Evolutionary conservation across 1,284 basidiomycete species (phyloP).

Genomic region (Volvariella surrecta): DNA sequence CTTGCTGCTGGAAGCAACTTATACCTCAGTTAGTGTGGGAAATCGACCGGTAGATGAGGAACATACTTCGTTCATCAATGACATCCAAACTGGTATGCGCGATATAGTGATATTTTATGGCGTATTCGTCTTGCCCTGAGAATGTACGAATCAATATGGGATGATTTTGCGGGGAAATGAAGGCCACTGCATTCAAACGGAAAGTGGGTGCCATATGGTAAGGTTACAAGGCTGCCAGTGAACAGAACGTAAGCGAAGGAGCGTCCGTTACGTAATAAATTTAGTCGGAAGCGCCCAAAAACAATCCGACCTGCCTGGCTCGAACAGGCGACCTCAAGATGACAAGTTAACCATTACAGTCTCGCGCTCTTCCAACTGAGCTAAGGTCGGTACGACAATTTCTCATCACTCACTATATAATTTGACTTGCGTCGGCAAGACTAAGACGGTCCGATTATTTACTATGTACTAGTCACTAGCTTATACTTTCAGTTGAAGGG

Average conservation of each 20-base stretch:
- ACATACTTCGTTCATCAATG: slow-evolving; percentile 64
- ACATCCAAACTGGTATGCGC: slow-evolving; percentile 76
- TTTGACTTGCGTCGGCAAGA: no score
- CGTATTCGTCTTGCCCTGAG: slow-evolving; percentile 51
- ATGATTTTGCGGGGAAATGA: slow-evolving; percentile 73
- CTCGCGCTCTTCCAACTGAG: slow-evolving; percentile 40
- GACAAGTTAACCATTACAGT: slow-evolving; percentile 26
- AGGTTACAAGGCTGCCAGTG: not conserved
- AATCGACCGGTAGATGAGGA: slow-evolving; percentile 1
- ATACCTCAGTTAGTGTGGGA: slow-evolving; percentile 6
- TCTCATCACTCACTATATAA: no score
- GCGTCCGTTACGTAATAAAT: not conserved
- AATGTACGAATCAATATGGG: slow-evolving; percentile 72
- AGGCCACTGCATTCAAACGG: slow-evolving; percentile 68
- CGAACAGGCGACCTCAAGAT: slow-evolving; percentile 53
- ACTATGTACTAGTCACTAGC: no score
- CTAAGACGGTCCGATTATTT: no score
- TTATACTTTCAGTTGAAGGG: no score
- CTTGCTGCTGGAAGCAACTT: slow-evolving; percentile 47
- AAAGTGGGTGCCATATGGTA: slow-evolving; percentile 50
- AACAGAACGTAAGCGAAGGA: not conserved
- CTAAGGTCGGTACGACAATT: slow-evolving; percentile 26
- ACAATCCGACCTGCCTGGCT: slow-evolving; percentile 44
- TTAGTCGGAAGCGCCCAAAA: slow-evolving; percentile 4
- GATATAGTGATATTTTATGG: slow-evolving; percentile 74